Evolutionary conservation across 2,329 filamentous ascomycete species (phyloP).

Genomic region (Alternaria postmessia): DNA sequence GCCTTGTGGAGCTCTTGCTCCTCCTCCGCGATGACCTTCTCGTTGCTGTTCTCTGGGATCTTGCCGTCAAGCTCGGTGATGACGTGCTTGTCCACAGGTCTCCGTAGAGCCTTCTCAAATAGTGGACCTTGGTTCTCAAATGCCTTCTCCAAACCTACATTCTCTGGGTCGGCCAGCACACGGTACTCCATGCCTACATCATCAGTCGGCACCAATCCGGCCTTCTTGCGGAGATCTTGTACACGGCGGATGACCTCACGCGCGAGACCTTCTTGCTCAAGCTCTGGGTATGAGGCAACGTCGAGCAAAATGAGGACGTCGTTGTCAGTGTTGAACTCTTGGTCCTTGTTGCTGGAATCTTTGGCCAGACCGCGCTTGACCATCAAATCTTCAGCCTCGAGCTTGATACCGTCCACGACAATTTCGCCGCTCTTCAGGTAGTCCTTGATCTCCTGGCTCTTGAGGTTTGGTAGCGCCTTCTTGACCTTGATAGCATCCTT

Average conservation of each 20-base stretch:
- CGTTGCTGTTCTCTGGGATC: constrained; percentile 59
- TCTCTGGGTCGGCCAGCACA: constrained; percentile 79
- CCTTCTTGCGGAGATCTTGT: constrained; percentile 92
- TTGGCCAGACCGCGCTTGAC: constrained; percentile 82
- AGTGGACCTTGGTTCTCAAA: constrained; percentile 72
- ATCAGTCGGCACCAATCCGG: constrained; percentile 87
- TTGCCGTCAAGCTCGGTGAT: constrained; percentile 68
- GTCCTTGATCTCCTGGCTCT: constrained; percentile 79
- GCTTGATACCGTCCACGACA: constrained; percentile 82
- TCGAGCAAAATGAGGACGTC: constrained; percentile 94
- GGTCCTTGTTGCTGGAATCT: constrained; percentile 72
- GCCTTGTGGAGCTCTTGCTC: constrained; percentile 87
- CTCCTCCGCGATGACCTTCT: constrained; percentile 77
- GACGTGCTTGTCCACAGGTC: constrained; percentile 76
- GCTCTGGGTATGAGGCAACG: constrained; percentile 79
- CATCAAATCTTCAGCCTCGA: constrained; percentile 82
- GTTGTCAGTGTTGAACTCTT: constrained; percentile 87
- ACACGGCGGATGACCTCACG: constrained; percentile 93
- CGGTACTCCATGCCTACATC: constrained; percentile 95
- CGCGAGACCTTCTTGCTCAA: constrained; percentile 87
- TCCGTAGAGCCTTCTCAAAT: constrained; percentile 79
- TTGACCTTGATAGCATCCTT: constrained; percentile 92
- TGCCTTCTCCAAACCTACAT: constrained; percentile 73
- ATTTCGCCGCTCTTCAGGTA: constrained; percentile 80
- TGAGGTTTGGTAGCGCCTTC: constrained; percentile 82